Percentiles rank a stretch among this genome's conserved stretches.
These are phyloP conservation scores for Pythium rishiriense DNA, from an alignment of 352 stramenopile species.

Conservation along the genomic window DNA sequence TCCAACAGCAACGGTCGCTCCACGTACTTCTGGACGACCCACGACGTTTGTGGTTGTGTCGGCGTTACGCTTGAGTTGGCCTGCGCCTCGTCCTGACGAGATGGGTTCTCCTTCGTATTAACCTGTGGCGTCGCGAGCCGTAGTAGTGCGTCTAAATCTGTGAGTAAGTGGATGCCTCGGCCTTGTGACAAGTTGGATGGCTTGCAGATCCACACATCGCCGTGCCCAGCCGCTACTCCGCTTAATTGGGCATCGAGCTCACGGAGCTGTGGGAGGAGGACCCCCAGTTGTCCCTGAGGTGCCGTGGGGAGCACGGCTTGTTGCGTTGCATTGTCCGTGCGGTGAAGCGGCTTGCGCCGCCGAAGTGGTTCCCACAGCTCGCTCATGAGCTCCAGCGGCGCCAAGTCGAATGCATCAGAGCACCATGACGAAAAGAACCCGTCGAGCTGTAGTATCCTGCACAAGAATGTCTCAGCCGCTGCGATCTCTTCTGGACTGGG, in stretches of 20 bases:
- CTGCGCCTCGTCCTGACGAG: background rate
- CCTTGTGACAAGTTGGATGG: conserved; percentile 75
- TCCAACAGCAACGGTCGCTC: conserved; percentile 69
- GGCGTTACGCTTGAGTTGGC: background rate
- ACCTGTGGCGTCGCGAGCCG: conserved; percentile 10
- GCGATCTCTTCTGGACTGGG: background rate
- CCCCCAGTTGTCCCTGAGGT: background rate
- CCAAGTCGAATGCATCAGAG: conserved; percentile 2
- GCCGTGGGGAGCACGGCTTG: background rate
- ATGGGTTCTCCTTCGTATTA: background rate
- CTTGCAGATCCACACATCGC: conserved; percentile 83
- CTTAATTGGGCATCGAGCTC: conserved; percentile 46
- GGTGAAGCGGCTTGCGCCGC: too few relatives aligned
- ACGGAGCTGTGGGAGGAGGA: conserved; percentile 30
- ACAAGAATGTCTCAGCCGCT: conserved; percentile 5
- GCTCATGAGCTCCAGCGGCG: conserved; percentile 11
- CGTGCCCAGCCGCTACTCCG: conserved; percentile 24
- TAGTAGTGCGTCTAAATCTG: conserved; percentile 34
- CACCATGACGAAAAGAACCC: conserved; percentile 12
- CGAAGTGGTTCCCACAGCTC: conserved; percentile 12
- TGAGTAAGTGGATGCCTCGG: conserved; percentile 61
- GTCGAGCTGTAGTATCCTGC: conserved; percentile 10
- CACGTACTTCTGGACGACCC: conserved; percentile 89
- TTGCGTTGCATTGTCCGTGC: background rate
- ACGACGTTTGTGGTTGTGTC: conserved; percentile 15